Percentiles rank a stretch among this genome's conserved stretches.
These are phyloP conservation scores for Emmonsiellopsis sp. DNA, from an alignment of 2,329 filamentous ascomycete genomes.

Conservation along the genomic window DNA sequence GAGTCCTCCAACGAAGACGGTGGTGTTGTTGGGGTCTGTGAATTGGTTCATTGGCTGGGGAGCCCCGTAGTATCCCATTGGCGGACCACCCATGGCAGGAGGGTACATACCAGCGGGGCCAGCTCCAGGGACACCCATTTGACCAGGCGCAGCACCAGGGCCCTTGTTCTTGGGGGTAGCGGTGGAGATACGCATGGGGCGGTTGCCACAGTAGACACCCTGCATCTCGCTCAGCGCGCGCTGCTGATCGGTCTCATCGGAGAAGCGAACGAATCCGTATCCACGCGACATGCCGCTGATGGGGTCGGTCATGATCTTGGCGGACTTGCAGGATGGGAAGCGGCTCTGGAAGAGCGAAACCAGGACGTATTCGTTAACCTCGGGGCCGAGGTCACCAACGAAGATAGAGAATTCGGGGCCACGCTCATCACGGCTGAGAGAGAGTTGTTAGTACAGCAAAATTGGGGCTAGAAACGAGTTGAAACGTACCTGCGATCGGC, in stretches of 20 bases:
- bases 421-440: slow-evolving; percentile 67
- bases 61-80: slow-evolving; percentile 57
- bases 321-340: slow-evolving; percentile 95
- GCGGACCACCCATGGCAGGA: slow-evolving; percentile 55
- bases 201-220: slow-evolving; percentile 96
- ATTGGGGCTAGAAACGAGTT: neutral
- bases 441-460: slow-evolving; percentile 7
- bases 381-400: slow-evolving; percentile 91
- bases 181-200: slow-evolving; percentile 96
- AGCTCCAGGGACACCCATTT: slow-evolving; percentile 40
- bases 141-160: slow-evolving; percentile 41
- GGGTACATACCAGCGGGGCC: slow-evolving; percentile 53
- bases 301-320: slow-evolving; percentile 99
- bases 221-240: slow-evolving; percentile 96
- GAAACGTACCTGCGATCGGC: slow-evolving; percentile 70
- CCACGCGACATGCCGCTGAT: slow-evolving; percentile 96
- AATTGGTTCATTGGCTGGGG: slow-evolving; percentile 96
- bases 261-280: slow-evolving; percentile 96
- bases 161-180: slow-evolving; percentile 89
- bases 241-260: slow-evolving; percentile 91
- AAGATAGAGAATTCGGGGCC: slow-evolving; percentile 96
- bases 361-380: slow-evolving; percentile 97
- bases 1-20: slow-evolving; percentile 92
- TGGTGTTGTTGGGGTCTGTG: slow-evolving; percentile 99
- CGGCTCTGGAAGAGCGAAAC: slow-evolving; percentile 95